Evolutionary conservation across 2,329 filamentous ascomycete genomes (phyloP).

Genomic region (Alternaria atra): DNA sequence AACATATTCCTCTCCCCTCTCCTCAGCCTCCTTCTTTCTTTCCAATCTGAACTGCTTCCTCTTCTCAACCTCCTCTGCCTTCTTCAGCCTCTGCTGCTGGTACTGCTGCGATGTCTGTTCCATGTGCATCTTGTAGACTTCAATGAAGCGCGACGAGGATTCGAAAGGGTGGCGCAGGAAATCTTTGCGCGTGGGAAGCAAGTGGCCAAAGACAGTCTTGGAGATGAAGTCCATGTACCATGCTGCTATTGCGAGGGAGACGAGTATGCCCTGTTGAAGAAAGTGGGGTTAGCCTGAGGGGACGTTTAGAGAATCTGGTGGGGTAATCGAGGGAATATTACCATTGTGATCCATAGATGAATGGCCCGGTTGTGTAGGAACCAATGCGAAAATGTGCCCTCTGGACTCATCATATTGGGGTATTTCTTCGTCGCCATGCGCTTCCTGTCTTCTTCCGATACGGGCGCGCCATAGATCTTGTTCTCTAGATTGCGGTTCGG

Average conservation of each 20-base stretch:
- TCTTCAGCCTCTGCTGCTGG: constrained; percentile 74
- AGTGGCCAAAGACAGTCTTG: constrained; percentile 80
- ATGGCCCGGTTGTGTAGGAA: constrained; percentile 80
- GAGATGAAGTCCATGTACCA: constrained; percentile 80
- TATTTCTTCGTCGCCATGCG: constrained; percentile 77
- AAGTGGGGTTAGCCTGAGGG: constrained; percentile 6
- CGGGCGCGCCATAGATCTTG: constrained; percentile 76
- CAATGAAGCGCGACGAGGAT: constrained; percentile 70
- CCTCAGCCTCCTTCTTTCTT: constrained; percentile 49
- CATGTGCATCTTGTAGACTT: constrained; percentile 80
- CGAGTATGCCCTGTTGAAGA: constrained; percentile 67
- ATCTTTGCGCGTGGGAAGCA: constrained; percentile 76
- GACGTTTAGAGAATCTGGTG: not conserved
- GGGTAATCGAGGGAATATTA: constrained; percentile 51
- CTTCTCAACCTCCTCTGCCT: constrained; percentile 88
- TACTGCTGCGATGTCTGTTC: constrained; percentile 74
- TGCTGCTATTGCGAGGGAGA: constrained; percentile 74
- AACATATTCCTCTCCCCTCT: constrained; percentile 47
- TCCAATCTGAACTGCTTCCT: constrained; percentile 79
- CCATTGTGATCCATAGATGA: constrained; percentile 85
- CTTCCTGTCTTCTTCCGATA: constrained; percentile 71
- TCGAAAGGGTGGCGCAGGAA: constrained; percentile 74
- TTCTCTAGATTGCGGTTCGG: constrained; percentile 64
- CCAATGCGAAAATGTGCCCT: constrained; percentile 83
- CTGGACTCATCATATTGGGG: constrained; percentile 86